Evolutionary conservation across 306 rosid genomes (phyloP).

Genomic region (Cajanus cajan): DNA sequence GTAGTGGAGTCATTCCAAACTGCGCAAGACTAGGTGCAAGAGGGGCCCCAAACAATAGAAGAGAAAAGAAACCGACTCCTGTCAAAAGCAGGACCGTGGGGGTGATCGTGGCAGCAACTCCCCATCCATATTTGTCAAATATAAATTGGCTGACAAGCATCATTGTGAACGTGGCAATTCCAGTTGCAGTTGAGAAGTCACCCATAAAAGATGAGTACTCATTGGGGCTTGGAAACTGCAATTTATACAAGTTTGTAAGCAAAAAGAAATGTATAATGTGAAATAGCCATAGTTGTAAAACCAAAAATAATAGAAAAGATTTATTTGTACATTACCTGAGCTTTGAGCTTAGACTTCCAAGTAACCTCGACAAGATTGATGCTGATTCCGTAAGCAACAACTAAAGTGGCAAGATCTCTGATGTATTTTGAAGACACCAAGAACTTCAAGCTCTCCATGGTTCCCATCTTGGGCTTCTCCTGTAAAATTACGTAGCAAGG

Average conservation of each 20-base stretch:
- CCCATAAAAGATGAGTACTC: constrained; percentile 97
- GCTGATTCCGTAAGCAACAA: constrained; percentile 93
- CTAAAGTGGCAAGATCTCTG: constrained; percentile 94
- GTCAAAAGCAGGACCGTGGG: constrained; percentile 88
- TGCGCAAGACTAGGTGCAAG: constrained; percentile 64
- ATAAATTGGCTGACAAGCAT: constrained; percentile 89
- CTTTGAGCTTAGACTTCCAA: constrained; percentile 98
- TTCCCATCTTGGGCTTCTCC: constrained; percentile 93
- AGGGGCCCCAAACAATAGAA: constrained; percentile 75
- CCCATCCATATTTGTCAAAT: constrained; percentile 92
- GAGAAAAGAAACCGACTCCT: constrained; percentile 88
- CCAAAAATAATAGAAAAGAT: constrained; percentile 11
- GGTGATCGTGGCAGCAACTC: constrained; percentile 90
- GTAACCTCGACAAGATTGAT: constrained; percentile 96
- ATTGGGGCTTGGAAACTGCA: constrained; percentile 96
- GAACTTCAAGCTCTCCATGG: constrained; percentile 97
- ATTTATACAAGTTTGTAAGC: not conserved
- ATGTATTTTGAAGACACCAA: constrained; percentile 91
- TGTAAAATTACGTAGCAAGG: constrained; percentile 37
- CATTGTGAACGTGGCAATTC: constrained; percentile 90
- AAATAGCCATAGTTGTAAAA: not conserved
- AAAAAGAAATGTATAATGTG: not conserved
- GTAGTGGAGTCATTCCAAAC: constrained; percentile 89
- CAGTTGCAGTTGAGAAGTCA: constrained; percentile 93
- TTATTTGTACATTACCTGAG: constrained; percentile 60